phyloP scores from a whole-genome alignment of 225 moss, liverwort and hornwort genomes.

The Straminergon stramineum region DNA sequence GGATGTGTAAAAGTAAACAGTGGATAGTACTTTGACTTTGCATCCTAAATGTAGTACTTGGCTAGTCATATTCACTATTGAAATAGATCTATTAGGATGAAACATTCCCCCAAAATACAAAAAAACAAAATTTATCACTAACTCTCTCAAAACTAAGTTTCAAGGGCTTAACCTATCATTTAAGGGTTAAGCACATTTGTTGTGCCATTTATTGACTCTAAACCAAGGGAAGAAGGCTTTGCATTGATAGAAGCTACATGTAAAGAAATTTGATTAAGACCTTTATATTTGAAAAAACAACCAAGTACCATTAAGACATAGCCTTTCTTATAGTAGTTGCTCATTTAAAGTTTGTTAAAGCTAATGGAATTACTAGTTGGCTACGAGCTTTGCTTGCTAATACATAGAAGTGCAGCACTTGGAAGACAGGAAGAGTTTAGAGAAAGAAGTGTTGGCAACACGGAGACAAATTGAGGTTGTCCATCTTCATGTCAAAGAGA shows the following conservation, averaged over 20 bases:
- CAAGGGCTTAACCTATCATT: neutral
- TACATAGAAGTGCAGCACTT: slow-evolving; percentile 8
- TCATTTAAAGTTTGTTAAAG: neutral
- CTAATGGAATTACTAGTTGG: too few species aligned
- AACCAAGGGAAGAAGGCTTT: accelerated
- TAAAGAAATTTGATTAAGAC: neutral
- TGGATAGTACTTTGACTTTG: neutral
- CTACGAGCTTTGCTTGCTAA: neutral
- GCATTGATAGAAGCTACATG: too few species aligned
- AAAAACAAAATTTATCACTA: neutral
- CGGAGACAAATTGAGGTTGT: slow-evolving; percentile 25
- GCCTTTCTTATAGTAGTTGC: too few species aligned
- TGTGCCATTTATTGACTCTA: neutral
- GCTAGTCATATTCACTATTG: neutral
- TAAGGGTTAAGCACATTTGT: neutral
- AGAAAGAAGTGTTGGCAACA: slow-evolving; percentile 11
- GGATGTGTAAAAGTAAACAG: neutral
- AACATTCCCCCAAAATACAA: neutral
- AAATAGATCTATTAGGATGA: neutral
- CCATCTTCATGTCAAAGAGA: slow-evolving; percentile 27
- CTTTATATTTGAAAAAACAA: neutral
- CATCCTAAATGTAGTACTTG: neutral
- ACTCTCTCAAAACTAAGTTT: neutral
- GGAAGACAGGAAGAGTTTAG: slow-evolving; percentile 24
- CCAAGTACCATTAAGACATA: accelerated